These are phyloP conservation scores for Taphrina deformans DNA, from an alignment of 1,139 yeast genomes.

Conservation along the genomic window DNA sequence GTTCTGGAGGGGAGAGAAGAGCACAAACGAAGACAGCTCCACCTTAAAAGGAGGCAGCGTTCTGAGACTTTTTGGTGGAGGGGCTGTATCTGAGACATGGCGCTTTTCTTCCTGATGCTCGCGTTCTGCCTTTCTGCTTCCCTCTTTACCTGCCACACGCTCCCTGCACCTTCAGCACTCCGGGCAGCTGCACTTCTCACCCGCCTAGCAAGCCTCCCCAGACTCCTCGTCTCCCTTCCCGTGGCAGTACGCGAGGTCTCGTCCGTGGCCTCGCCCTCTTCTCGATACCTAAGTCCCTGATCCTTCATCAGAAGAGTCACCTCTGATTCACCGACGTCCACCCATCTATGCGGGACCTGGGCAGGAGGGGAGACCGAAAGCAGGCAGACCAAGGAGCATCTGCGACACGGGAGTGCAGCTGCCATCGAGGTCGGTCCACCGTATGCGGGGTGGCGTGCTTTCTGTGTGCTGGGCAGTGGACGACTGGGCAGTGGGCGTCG, in stretches of 20 bases:
- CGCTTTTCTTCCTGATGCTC: neutral
- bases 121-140: neutral
- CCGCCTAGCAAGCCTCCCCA: too few species aligned
- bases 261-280: too few species aligned
- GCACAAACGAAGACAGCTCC: neutral
- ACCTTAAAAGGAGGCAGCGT: slow-evolving; percentile 8
- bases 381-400: neutral
- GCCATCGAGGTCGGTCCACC: neutral
- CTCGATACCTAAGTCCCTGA: too few species aligned
- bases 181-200: too few species aligned
- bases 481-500: neutral
- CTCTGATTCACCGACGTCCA: too few species aligned
- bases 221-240: neutral
- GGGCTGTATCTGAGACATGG: slow-evolving; percentile 14
- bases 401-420: neutral
- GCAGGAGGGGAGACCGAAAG: too few species aligned
- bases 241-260: too few species aligned
- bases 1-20: neutral
- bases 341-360: too few species aligned
- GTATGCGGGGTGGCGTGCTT: too few species aligned
- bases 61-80: slow-evolving; percentile 2
- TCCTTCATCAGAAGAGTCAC: too few species aligned
- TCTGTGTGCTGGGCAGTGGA: too few species aligned
- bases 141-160: neutral
- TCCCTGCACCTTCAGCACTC: neutral